Evolutionary conservation across 2,329 filamentous ascomycete species (phyloP), one percentile per base, ranked within the genome.

Genomic region (Ascochyta koolunga): DNA sequence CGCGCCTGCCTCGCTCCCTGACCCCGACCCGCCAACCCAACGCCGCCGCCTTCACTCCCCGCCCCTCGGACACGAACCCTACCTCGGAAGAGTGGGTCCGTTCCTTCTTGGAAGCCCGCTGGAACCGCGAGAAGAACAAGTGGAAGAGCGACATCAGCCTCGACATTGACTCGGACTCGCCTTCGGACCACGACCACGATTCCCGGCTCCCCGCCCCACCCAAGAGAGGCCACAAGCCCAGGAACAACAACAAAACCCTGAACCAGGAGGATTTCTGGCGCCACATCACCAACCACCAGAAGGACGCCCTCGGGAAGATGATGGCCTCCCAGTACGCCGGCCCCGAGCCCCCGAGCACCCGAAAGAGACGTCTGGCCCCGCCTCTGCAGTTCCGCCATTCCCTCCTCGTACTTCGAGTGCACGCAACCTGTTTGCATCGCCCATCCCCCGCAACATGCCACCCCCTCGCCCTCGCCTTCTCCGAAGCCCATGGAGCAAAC

Each of bases 21-120:
- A 70, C 71, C 13, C 68, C 70, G 19, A 69, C 66, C 3, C 56
- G 59, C 52, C 49, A 61, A 27, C 44, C 58, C 4, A 62, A 62
- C 21, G 44, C 52, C 21, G 59, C 66, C 5, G 63, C 61, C 27
- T 52, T 56, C 25, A 71, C 69, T 6, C 66, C 70, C 27, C 69
- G 65, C 18, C 63, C 66, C 13, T 60, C 59, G 24, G 63, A 61
- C 19, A 58, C 57, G 40, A 66, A 62, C 24, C 86, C 68, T 78
- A 86, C 70, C 80, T 83, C 93, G 48, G 89, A 93, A 73, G 89
- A 92, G 78, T 93, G 90, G 90, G 91, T 95, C 62, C 88, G 89
- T 56, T 89, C 90, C 58, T 91, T 93, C 69, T 87, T 90, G n/a
- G 83, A 87, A n/a, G 83, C 84, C 60, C 85, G 88, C 62, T 82